phyloP scores from a whole-genome alignment of 1,284 basidiomycete species.

The Somion occarium region DNA sequence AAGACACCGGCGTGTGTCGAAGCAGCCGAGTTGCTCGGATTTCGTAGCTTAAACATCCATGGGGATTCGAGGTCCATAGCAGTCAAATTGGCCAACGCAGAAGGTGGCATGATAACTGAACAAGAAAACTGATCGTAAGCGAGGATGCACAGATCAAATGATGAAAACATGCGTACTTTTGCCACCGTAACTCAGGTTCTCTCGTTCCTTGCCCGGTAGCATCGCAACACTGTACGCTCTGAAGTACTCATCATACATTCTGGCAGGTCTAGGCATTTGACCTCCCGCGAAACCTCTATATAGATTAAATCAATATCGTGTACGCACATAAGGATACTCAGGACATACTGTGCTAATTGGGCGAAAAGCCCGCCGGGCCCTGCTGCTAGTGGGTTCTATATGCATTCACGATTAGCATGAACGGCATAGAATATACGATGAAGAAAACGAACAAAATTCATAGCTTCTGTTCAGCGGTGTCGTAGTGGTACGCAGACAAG shows the following conservation, averaged over 20 bases:
- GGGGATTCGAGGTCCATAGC: slow-evolving; percentile 88
- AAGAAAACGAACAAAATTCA: background rate
- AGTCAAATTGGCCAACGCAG: slow-evolving; percentile 86
- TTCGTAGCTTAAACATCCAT: slow-evolving; percentile 95
- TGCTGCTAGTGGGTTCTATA: slow-evolving; percentile 13
- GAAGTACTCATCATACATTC: slow-evolving; percentile 77
- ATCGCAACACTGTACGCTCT: slow-evolving; percentile 86
- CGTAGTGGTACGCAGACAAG: background rate
- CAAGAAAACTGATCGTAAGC: background rate
- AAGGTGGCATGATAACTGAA: slow-evolving; percentile 95
- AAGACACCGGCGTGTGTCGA: slow-evolving; percentile 96
- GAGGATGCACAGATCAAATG: slow-evolving; percentile 6
- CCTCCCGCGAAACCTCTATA: slow-evolving; percentile 50
- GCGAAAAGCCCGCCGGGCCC: slow-evolving; percentile 54
- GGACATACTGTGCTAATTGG: slow-evolving; percentile 54
- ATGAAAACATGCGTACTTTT: slow-evolving; percentile 72
- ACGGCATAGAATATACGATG: background rate
- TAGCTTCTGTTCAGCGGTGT: background rate
- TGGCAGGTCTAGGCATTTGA: slow-evolving; percentile 44
- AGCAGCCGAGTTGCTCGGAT: slow-evolving; percentile 81
- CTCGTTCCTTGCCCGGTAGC: slow-evolving; percentile 76
- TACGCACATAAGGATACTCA: background rate
- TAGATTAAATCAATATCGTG: background rate
- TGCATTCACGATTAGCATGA: background rate
- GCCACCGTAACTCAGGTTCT: slow-evolving; percentile 92